phyloP scores from a whole-genome alignment of 495 filamentous ascomycete species.

The Neurospora cerealis region DNA sequence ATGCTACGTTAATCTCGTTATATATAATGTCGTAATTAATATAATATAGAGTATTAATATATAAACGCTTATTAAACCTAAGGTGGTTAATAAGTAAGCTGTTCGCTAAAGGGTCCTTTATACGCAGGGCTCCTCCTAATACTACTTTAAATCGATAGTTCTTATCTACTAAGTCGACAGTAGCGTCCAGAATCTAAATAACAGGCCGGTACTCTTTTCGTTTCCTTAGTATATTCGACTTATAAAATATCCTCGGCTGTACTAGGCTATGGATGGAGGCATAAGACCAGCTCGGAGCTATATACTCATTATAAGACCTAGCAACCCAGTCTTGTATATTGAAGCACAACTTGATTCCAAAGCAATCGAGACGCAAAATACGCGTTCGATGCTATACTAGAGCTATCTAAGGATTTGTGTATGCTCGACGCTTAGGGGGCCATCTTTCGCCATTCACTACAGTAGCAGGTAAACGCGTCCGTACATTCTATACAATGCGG shows the following conservation, averaged over 20 bases:
- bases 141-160: too few species aligned
- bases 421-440: not conserved
- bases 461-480: fast-evolving
- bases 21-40: too few species aligned
- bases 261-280: not conserved
- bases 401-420: fast-evolving
- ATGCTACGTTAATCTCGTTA: too few species aligned
- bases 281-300: not conserved
- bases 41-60: too few species aligned
- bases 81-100: too few species aligned
- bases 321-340: not conserved
- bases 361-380: not conserved
- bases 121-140: too few species aligned
- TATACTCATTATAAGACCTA: not conserved
- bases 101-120: too few species aligned
- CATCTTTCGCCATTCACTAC: not conserved
- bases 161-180: not conserved
- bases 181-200: not conserved
- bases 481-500: not conserved
- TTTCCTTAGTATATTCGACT: not conserved
- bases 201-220: not conserved
- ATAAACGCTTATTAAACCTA: too few species aligned
- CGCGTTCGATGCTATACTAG: fast-evolving
- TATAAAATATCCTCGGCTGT: not conserved
- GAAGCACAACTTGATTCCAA: fast-evolving